Percentiles rank a stretch among this genome's conserved stretches.
Evolutionary conservation across 129 eudicot species (phyloP).

Genomic region (Oenanthe sinensis): DNA sequence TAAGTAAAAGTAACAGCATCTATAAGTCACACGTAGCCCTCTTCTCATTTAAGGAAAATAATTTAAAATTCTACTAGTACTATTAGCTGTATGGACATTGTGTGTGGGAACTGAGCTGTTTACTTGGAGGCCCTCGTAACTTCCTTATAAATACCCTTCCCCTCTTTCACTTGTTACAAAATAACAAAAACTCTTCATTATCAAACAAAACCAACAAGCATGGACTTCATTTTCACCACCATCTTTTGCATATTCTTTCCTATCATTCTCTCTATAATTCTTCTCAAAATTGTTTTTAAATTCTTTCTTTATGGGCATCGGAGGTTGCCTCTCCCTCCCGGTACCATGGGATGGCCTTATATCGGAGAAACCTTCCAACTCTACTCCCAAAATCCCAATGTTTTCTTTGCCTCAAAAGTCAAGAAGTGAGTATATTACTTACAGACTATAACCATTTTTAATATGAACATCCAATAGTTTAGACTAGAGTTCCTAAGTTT

Average conservation of each 20-base stretch:
- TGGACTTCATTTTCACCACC: conserved; percentile 42
- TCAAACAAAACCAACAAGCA: conserved; percentile 15
- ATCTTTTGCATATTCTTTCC: conserved; percentile 6
- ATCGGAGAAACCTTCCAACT: conserved; percentile 95
- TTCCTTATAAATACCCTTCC: conserved; percentile 43
- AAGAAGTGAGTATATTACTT: conserved; percentile 43
- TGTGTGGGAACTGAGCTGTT: conserved; percentile 62
- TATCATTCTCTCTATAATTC: conserved; percentile 18
- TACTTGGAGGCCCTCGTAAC: conserved; percentile 16
- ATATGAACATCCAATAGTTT: too few relatives aligned
- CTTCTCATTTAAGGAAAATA: not conserved
- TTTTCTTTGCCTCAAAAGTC: conserved; percentile 79
- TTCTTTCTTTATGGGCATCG: conserved; percentile 23
- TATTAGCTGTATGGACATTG: conserved; percentile 81
- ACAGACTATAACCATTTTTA: too few relatives aligned
- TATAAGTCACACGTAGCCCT: not conserved
- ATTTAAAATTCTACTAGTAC: not conserved
- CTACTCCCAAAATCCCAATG: conserved; percentile 87
- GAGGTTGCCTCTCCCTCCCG: conserved; percentile 81
- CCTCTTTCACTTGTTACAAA: conserved; percentile 22
- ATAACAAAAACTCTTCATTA: conserved; percentile 8
- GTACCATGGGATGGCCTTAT: conserved; percentile 90
- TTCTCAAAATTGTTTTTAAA: conserved; percentile 19
- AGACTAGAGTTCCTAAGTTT: too few relatives aligned
- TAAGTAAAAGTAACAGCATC: not conserved